Base-by-base conservation (phyloP, 2,329 filamentous ascomycete species). In the Fusarium pilosicola region DNA sequence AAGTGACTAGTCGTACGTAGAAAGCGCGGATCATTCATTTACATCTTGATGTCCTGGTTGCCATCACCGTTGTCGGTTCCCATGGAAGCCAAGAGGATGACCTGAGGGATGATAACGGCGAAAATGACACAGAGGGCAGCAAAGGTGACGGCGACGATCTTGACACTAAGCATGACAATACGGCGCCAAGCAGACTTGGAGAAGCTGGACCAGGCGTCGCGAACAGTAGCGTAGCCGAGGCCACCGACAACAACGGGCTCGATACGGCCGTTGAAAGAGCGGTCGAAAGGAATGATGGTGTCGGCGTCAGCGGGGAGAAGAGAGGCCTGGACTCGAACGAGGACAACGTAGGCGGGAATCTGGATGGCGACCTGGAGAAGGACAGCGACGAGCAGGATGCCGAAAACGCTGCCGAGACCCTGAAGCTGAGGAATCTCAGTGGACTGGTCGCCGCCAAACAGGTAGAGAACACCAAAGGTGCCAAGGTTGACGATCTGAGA, bases 211-310 rank as follows among this genome's bases (percentile, higher is more conserved):
- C 94, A 95, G 3, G 94, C 95, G 77, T 96, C 92, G 56, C 89
- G 81, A 78, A 96, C 88, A 45, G 92, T 89, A 70, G 94, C 87
- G 74, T 89, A 91, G 74, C 94, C 93, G 72, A 87, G 89, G 62
- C 93, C 94, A 67, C 90, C 91, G n/a, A 94, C 85, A 56, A 94
- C 87, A 68, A 89, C 88, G n/a, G 93, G 91, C 73, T 92, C 89
- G 34, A 96, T 89, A 80, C 91, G 92, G 76, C 94, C 94, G 72
- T 88, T 90, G 79, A 97, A 97, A 36, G 92, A 92, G 74, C 95
- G 93, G 86, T 98, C 96, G 78, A 98, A 97, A 38, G 94, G 92
- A 41, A 98, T 91, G 73, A 98, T 93, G 32, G 94, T 91, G 83
- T 97, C 92, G 74, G 95, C 89, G 24, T 94, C 91, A 67, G 94